Evolutionary conservation across 805 yeast genomes (phyloP).

Genomic region (Lachancea lanzarotensis): DNA sequence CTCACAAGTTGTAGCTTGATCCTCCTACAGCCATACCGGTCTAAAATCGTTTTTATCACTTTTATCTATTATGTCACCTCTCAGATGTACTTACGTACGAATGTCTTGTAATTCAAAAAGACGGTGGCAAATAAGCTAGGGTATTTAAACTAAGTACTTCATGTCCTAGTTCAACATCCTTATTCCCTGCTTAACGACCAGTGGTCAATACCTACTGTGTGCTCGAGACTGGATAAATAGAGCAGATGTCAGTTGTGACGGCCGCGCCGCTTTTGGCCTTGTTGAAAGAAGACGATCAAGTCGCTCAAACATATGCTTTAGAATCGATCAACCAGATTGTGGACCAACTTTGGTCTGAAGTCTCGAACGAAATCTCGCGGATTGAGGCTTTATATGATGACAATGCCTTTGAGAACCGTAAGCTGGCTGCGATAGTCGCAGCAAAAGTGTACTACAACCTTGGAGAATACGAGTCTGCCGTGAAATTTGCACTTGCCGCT

Average conservation of each 20-base stretch:
- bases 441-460: constrained; percentile 87
- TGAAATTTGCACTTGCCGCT: constrained; percentile 80
- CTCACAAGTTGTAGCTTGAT: no score
- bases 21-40: no score
- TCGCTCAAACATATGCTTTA: constrained; percentile 78
- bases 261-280: constrained; percentile 92
- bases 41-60: background rate
- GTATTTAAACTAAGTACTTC: background rate
- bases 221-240: background rate
- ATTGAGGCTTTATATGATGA: constrained; percentile 92
- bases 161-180: background rate
- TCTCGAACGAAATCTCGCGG: constrained; percentile 80
- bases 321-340: constrained; percentile 73
- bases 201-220: background rate
- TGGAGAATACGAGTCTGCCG: constrained; percentile 90
- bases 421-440: constrained; percentile 84
- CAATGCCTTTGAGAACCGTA: constrained; percentile 62
- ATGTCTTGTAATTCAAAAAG: background rate
- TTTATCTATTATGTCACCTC: background rate
- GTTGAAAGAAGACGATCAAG: constrained; percentile 71
- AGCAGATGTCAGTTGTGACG: constrained; percentile 49
- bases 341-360: constrained; percentile 95
- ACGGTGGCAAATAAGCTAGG: constrained; percentile 4
- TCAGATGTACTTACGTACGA: background rate
- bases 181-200: background rate